Percentiles rank a stretch among this genome's conserved stretches.
phyloP scores from a whole-genome alignment of 208 protist genomes.

The Balamuthia mandrillaris region DNA sequence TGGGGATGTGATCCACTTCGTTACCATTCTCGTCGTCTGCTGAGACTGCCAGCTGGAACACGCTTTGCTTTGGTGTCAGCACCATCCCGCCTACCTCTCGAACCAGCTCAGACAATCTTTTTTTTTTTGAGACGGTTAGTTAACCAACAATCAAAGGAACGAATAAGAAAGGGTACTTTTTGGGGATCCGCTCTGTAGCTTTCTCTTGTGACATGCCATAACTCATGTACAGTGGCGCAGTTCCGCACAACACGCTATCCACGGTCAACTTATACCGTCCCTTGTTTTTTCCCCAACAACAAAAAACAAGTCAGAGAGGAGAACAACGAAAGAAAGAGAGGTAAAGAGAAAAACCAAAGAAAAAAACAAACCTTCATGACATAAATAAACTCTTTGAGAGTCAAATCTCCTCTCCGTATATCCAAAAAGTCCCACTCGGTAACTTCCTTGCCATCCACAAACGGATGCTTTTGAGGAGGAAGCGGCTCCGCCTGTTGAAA shows the following conservation, averaged over 20 bases:
- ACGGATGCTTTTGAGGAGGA: background rate
- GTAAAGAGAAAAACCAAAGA: background rate
- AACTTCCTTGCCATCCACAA: background rate
- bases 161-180: background rate
- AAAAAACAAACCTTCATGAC: background rate
- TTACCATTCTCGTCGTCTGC: background rate
- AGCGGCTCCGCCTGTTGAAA: conserved; percentile 90
- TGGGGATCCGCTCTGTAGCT: background rate
- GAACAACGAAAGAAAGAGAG: too few species aligned
- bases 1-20: background rate
- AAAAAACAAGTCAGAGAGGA: too few species aligned
- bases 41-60: background rate
- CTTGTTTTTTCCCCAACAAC: too few species aligned
- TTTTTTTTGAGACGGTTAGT: too few species aligned
- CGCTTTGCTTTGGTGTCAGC: background rate
- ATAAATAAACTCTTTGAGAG: background rate
- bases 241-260: background rate
- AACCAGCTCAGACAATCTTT: background rate
- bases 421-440: background rate
- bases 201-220: background rate
- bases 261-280: background rate
- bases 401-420: background rate
- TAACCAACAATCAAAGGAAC: too few species aligned
- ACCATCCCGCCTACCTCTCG: background rate
- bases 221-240: background rate